phyloP scores from a whole-genome alignment of 106 monocot species.

The Xerophyta viscosa region DNA sequence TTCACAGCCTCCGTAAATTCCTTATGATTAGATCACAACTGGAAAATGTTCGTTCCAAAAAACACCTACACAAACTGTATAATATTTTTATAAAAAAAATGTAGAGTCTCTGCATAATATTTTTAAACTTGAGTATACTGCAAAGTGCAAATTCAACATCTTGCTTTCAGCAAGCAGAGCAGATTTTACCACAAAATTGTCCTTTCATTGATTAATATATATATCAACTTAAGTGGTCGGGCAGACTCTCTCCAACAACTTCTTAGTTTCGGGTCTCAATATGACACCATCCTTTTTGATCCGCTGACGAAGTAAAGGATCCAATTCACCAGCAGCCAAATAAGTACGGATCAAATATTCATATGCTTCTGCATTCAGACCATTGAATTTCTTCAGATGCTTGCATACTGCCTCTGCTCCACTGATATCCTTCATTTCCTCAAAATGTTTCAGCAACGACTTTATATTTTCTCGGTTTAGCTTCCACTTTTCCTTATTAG shows the following conservation, averaged over 20 bases:
- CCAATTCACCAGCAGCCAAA: slow-evolving; percentile 12
- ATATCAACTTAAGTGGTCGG: too few species aligned
- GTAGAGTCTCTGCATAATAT: too few species aligned
- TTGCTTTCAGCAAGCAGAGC: too few species aligned
- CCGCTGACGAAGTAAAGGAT: slow-evolving; percentile 6
- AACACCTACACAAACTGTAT: too few species aligned
- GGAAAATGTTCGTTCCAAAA: too few species aligned
- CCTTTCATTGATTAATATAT: too few species aligned
- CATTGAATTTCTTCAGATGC: slow-evolving; percentile 19
- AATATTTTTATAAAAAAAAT: too few species aligned
- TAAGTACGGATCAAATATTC: slow-evolving; percentile 18
- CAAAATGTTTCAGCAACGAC: slow-evolving; percentile 30
- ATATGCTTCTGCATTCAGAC: slow-evolving; percentile 14
- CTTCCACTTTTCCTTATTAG: slow-evolving; percentile 18
- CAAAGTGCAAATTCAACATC: too few species aligned
- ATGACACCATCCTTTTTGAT: slow-evolving; percentile 23
- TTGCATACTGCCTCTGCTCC: slow-evolving; percentile 30
- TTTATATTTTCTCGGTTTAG: slow-evolving; percentile 17
- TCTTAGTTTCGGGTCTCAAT: slow-evolving; percentile 4
- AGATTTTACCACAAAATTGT: too few species aligned
- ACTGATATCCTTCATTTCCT: slow-evolving; percentile 36
- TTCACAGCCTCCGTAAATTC: too few species aligned
- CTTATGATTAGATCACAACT: too few species aligned
- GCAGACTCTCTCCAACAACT: slow-evolving; percentile 18
- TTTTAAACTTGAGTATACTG: too few species aligned